A percentile compares a stretch with the other conserved stretches of the same genome.
Conservation (phyloP, 2,329 filamentous ascomycete species). For the Chrysosporium queenslandicum region DNA sequence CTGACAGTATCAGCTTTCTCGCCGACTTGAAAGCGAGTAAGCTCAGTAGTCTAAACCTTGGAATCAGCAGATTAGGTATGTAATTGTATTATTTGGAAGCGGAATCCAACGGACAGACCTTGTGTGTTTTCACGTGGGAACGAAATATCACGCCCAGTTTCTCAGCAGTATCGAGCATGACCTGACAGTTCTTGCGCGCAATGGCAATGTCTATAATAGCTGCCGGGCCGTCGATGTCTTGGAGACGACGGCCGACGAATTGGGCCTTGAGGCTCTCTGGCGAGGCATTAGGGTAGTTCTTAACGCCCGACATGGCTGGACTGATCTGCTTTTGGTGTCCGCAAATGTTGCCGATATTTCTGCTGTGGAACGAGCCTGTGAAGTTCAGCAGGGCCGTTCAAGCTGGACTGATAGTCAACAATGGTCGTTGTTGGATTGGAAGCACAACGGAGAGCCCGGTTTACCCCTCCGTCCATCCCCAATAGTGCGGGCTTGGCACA, state of each 20-base stretch:
- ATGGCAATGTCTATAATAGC: constrained; percentile 58
- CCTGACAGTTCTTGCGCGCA: constrained; percentile 54
- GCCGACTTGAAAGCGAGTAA: constrained; percentile 59
- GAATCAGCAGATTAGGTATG: constrained; percentile 8
- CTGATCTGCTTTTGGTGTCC: neutral
- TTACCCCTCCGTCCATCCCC: neutral
- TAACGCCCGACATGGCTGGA: constrained; percentile 15
- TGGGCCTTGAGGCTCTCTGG: constrained; percentile 15
- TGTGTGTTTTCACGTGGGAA: constrained; percentile 73
- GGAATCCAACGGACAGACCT: constrained; percentile 28
- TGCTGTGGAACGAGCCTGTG: too few relatives aligned
- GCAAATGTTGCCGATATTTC: too few relatives aligned
- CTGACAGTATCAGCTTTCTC: constrained; percentile 42
- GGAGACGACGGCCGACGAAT: constrained; percentile 51
- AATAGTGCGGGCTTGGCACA: constrained; percentile 1
- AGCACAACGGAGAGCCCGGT: neutral
- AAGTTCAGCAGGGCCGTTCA: too few relatives aligned
- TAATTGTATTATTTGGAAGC: neutral
- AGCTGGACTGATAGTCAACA: too few relatives aligned
- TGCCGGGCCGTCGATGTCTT: constrained; percentile 53
- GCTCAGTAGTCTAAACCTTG: constrained; percentile 45
- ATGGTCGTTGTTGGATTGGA: too few relatives aligned
- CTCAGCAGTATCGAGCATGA: constrained; percentile 58
- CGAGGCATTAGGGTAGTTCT: constrained; percentile 16
- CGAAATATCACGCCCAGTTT: constrained; percentile 55